phyloP scores from a whole-genome alignment of 2,329 filamentous ascomycete genomes.

The Magnaporthiopsis poae region DNA sequence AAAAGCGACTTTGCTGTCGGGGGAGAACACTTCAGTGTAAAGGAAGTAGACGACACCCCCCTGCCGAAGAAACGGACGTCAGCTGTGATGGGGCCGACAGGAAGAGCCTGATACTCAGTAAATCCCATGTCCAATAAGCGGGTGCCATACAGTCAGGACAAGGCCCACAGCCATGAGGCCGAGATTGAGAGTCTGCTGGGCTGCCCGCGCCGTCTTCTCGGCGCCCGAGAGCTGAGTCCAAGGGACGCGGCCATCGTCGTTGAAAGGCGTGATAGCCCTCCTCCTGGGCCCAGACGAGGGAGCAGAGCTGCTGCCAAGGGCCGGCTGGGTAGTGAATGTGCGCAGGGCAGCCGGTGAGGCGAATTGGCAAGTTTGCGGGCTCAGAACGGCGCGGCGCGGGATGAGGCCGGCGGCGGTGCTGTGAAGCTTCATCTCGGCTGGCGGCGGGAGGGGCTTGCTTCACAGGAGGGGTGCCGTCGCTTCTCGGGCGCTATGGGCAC shows the following conservation, averaged over 20 bases:
- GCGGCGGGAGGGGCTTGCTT: conserved; percentile 1
- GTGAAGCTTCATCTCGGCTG: conserved; percentile 8
- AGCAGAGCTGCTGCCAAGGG: conserved; percentile 23
- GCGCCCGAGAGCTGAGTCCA: conserved; percentile 66
- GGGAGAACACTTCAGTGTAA: conserved; percentile 72
- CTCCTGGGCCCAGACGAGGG: conserved; percentile 38
- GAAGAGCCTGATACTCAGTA: background rate
- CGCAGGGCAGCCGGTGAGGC: background rate
- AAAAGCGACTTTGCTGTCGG: conserved; percentile 74
- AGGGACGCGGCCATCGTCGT: conserved; percentile 71
- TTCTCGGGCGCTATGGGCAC: background rate
- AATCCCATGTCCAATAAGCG: background rate
- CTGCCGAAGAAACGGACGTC: conserved; percentile 29
- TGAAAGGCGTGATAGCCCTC: conserved; percentile 69
- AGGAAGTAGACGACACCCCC: conserved; percentile 69
- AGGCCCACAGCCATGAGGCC: conserved; percentile 65
- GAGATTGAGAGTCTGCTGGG: conserved; percentile 85
- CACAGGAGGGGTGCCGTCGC: background rate
- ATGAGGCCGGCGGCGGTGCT: conserved; percentile 7
- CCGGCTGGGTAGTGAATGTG: conserved; percentile 42
- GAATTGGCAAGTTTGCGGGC: background rate
- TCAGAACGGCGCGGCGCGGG: conserved; percentile 2
- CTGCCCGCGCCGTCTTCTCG: conserved; percentile 76
- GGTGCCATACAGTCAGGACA: conserved; percentile 54
- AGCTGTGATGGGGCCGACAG: background rate